Conservation (phyloP, 2,329 filamentous ascomycete species). For the Phialocephala subalpina region DNA sequence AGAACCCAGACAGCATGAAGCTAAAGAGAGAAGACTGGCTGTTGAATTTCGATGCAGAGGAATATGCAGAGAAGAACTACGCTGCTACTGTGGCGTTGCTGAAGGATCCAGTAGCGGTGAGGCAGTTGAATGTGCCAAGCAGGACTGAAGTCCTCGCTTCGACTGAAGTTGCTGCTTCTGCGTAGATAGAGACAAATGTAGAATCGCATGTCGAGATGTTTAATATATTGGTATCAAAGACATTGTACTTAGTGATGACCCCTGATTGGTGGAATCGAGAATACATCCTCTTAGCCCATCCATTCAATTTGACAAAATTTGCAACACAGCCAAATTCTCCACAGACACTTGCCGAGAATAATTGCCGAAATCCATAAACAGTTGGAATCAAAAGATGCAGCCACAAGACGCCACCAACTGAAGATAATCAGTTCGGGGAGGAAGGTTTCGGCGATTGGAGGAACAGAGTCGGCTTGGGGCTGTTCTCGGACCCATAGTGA, state of each 20-base stretch:
- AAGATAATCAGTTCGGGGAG: constrained; percentile 4
- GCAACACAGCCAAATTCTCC: background rate
- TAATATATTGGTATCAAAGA: background rate
- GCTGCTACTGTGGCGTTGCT: constrained; percentile 27
- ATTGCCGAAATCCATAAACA: constrained; percentile 13
- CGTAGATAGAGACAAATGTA: constrained; percentile 7
- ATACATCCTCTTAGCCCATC: background rate
- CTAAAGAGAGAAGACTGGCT: constrained; percentile 34
- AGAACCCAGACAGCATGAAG: constrained; percentile 36
- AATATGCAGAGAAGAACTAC: constrained; percentile 35
- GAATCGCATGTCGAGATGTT: background rate
- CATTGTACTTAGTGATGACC: background rate
- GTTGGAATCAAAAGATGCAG: constrained; percentile 4
- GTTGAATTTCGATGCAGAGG: constrained; percentile 34
- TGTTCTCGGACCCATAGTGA: background rate
- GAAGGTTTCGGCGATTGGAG: background rate
- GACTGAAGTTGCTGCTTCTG: constrained; percentile 17
- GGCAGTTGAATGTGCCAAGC: constrained; percentile 26
- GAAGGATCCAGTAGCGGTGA: constrained; percentile 23
- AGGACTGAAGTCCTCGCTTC: constrained; percentile 17
- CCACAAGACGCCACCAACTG: background rate
- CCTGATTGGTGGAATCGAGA: background rate
- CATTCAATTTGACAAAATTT: background rate
- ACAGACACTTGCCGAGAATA: constrained; percentile 18
- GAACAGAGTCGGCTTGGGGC: background rate